These are phyloP conservation scores for Phytophthora niederhauseri DNA, from an alignment of 352 stramenopile species.

Conservation along the genomic window DNA sequence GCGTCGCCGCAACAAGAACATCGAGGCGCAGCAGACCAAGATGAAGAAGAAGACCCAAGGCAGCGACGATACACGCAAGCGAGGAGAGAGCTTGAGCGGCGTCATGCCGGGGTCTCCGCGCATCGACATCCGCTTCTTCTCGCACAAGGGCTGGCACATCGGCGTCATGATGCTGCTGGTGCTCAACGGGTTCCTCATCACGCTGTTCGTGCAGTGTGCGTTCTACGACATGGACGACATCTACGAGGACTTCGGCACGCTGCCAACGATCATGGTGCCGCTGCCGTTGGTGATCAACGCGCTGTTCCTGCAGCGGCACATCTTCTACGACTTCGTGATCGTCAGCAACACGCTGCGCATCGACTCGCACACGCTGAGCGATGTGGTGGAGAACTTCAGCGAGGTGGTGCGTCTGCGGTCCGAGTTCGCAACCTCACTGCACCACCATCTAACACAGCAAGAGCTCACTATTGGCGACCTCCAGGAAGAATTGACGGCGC, in stretches of 20 bases:
- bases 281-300: constrained; percentile 52
- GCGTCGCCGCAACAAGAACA: constrained; percentile 16
- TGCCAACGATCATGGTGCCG: constrained; percentile 44
- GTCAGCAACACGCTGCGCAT: constrained; percentile 58
- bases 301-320: constrained; percentile 53
- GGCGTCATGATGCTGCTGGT: constrained; percentile 60
- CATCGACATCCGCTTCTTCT: constrained; percentile 52
- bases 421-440: constrained; percentile 48
- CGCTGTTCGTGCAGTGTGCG: constrained; percentile 61
- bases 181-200: constrained; percentile 69
- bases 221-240: constrained; percentile 49
- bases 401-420: constrained; percentile 56
- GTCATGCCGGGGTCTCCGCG: constrained; percentile 19
- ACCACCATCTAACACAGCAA: constrained; percentile 28
- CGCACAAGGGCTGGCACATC: constrained; percentile 68
- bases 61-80: constrained; percentile 3
- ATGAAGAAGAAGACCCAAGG: neutral
- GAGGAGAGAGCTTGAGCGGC: constrained; percentile 14
- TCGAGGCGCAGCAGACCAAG: neutral
- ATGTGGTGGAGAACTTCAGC: constrained; percentile 66
- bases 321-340: constrained; percentile 68
- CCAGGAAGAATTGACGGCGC: constrained; percentile 32
- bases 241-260: constrained; percentile 39
- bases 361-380: constrained; percentile 50
- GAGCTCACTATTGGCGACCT: constrained; percentile 38